These are phyloP conservation scores for Borovskyia barvae DNA, from an alignment of 208 protist genomes.

Conservation along the genomic window DNA sequence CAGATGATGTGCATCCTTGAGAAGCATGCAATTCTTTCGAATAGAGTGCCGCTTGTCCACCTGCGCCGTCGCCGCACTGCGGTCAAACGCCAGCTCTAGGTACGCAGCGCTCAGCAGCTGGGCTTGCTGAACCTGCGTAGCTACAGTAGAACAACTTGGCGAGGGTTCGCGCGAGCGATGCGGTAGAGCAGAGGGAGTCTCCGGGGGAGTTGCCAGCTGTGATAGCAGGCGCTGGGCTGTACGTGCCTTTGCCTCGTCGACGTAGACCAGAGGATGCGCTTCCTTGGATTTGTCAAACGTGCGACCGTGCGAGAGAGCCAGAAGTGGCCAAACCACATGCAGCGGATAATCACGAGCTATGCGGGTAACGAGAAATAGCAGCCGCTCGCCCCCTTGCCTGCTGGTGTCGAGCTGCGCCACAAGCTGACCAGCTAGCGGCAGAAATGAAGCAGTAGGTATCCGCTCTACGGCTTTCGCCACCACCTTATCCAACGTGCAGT, in stretches of 20 bases:
- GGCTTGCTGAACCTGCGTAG: conserved; percentile 36
- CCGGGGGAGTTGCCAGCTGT: background rate
- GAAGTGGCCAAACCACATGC: conserved; percentile 63
- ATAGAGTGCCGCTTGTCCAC: conserved; percentile 26
- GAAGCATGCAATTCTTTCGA: conserved; percentile 31
- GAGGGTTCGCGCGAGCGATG: too few relatives aligned
- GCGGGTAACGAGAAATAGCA: conserved; percentile 43
- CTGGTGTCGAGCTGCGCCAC: conserved; percentile 60
- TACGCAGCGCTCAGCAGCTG: conserved; percentile 70
- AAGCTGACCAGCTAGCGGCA: conserved; percentile 67
- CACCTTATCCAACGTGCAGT: conserved; percentile 37
- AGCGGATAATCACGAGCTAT: conserved; percentile 56
- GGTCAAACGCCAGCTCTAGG: conserved; percentile 73
- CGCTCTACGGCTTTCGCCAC: conserved; percentile 46
- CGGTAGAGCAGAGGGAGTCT: background rate
- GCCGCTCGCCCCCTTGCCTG: conserved; percentile 11
- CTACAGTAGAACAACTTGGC: background rate
- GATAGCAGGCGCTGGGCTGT: conserved; percentile 12
- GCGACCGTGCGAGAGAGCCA: conserved; percentile 67
- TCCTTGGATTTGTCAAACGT: conserved; percentile 35
- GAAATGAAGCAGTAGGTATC: conserved; percentile 53
- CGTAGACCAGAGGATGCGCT: conserved; percentile 15
- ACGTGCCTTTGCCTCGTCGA: conserved; percentile 22
- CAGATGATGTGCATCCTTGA: conserved; percentile 29
- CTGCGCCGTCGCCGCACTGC: conserved; percentile 8